Conservation (phyloP, 805 yeast species). For the Starmera quercuum region DNA sequence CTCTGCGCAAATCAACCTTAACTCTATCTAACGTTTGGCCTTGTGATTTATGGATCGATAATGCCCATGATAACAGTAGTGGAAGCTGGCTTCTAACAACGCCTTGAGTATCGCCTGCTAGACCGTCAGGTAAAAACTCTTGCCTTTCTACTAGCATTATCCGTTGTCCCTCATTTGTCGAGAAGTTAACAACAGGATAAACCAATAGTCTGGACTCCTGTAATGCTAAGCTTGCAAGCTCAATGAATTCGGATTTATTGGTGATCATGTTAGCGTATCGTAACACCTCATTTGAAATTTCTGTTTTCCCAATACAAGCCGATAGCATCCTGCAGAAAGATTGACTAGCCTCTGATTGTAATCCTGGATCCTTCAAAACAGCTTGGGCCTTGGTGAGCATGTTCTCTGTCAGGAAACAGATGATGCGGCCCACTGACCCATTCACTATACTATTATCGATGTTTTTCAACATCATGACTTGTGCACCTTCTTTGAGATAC, state of each 20-base stretch:
- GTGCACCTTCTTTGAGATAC: conserved; percentile 75
- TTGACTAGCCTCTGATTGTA: conserved; percentile 4
- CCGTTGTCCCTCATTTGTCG: conserved; percentile 18
- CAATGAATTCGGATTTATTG: conserved; percentile 9
- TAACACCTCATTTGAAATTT: conserved; percentile 20
- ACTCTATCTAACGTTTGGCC: conserved; percentile 75
- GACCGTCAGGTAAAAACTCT: conserved; percentile 30
- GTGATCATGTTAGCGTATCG: conserved; percentile 14
- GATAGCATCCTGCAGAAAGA: conserved; percentile 25
- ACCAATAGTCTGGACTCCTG: conserved; percentile 11
- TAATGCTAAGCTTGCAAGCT: conserved; percentile 13
- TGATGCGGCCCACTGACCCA: conserved; percentile 80
- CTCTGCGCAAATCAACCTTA: conserved; percentile 55
- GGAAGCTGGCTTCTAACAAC: conserved; percentile 55
- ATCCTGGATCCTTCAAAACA: conserved; percentile 9
- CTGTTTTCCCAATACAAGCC: conserved; percentile 18
- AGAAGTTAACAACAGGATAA: conserved; percentile 27
- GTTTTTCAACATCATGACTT: conserved; percentile 90
- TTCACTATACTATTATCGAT: conserved; percentile 72
- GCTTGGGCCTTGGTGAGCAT: conserved; percentile 17
- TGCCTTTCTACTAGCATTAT: conserved; percentile 28
- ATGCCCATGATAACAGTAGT: conserved; percentile 69
- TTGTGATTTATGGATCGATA: conserved; percentile 79
- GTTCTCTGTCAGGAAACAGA: conserved; percentile 26
- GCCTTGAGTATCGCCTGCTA: conserved; percentile 27